Conservation (phyloP, 2,329 filamentous ascomycete species). For the Apiospora rasikravindrae region DNA sequence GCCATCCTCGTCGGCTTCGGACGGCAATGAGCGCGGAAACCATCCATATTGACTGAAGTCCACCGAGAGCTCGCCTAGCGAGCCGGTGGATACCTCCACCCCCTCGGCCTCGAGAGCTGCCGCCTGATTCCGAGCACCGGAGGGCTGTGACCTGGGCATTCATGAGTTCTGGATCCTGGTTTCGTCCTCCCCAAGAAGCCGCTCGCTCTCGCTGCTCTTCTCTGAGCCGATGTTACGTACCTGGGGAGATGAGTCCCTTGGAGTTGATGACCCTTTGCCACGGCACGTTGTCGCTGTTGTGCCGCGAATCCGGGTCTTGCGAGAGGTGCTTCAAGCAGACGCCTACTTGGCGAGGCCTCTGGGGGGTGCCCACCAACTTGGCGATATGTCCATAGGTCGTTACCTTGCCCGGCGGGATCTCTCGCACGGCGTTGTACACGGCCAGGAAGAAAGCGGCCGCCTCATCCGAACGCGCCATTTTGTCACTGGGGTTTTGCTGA, state of each 20-base stretch:
- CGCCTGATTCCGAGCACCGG: constrained; percentile 56
- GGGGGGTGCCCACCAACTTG: constrained; percentile 71
- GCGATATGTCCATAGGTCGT: constrained; percentile 89
- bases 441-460: constrained; percentile 74
- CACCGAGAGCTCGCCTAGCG: constrained; percentile 57
- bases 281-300: constrained; percentile 80
- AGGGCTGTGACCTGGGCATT: constrained; percentile 51
- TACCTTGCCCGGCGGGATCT: constrained; percentile 82
- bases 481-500: not conserved
- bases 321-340: constrained; percentile 88
- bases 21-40: constrained; percentile 59
- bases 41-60: constrained; percentile 59
- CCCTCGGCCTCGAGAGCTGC: constrained; percentile 56
- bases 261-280: constrained; percentile 95
- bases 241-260: constrained; percentile 84
- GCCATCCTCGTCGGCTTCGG: constrained; percentile 41
- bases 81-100: constrained; percentile 53
- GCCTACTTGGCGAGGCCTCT: constrained; percentile 83
- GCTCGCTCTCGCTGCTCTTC: not conserved
- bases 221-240: constrained; percentile 47
- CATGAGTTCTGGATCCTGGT: constrained; percentile 14
- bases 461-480: constrained; percentile 76
- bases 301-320: constrained; percentile 54
- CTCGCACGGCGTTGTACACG: constrained; percentile 83
- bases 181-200: not conserved